phyloP scores from a whole-genome alignment of 306 rosid species.

The Fragaria ananassa region DNA sequence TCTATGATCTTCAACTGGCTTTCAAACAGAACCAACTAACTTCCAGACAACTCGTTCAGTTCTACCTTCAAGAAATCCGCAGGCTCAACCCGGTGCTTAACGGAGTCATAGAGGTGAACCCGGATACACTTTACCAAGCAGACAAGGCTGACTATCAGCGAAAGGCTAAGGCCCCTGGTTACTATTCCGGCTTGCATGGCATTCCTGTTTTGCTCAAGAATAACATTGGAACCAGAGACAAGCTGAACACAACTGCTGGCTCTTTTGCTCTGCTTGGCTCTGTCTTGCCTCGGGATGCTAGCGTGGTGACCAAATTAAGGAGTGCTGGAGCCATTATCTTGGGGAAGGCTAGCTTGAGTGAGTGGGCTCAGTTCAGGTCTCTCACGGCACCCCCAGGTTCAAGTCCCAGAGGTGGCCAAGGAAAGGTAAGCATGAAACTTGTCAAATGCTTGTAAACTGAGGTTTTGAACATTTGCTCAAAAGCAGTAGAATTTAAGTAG shows the following conservation, averaged over 20 bases:
- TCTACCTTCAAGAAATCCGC: slow-evolving; percentile 37
- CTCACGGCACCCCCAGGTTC: slow-evolving; percentile 35
- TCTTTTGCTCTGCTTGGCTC: slow-evolving; percentile 54
- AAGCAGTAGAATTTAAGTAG: background rate
- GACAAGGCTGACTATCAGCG: slow-evolving; percentile 49
- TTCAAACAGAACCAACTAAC: slow-evolving; percentile 37
- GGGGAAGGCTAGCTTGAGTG: slow-evolving; percentile 57
- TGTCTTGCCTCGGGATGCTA: slow-evolving; percentile 46
- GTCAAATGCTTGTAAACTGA: too few species aligned
- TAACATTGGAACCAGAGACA: slow-evolving; percentile 56
- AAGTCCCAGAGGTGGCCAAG: slow-evolving; percentile 54
- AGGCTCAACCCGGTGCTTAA: slow-evolving; percentile 38
- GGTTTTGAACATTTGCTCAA: too few species aligned
- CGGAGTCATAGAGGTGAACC: slow-evolving; percentile 56
- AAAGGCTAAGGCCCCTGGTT: slow-evolving; percentile 1
- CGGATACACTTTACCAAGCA: slow-evolving; percentile 41
- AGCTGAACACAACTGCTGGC: slow-evolving; percentile 58
- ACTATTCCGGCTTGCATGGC: slow-evolving; percentile 41
- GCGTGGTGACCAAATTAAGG: slow-evolving; percentile 42
- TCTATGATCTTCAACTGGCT: slow-evolving; percentile 47
- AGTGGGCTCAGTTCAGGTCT: slow-evolving; percentile 45
- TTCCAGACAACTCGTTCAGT: slow-evolving; percentile 38
- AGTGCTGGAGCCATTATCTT: slow-evolving; percentile 48
- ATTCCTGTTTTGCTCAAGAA: slow-evolving; percentile 60
- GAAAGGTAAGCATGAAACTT: slow-evolving; percentile 34